These are phyloP conservation scores for Blepharisma undulans DNA, from an alignment of 169 alveolate genomes.

Conservation along the genomic window DNA sequence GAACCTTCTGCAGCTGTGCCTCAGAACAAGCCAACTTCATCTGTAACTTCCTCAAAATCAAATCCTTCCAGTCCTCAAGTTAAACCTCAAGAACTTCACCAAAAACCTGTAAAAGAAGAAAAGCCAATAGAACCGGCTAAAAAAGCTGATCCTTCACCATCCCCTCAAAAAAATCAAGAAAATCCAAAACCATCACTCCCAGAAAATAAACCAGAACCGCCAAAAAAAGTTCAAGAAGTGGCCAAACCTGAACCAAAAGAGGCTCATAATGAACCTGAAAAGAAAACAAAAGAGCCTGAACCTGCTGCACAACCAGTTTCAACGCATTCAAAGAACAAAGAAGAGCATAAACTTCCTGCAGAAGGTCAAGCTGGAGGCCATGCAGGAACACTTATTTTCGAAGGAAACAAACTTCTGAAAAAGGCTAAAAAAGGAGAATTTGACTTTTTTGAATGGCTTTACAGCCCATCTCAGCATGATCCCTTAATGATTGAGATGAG, in stretches of 20 bases:
- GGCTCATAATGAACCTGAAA: background rate
- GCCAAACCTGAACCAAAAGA: background rate
- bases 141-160: background rate
- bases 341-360: background rate
- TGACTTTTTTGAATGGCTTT: background rate
- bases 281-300: background rate
- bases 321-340: background rate
- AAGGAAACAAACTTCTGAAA: background rate
- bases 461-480: background rate
- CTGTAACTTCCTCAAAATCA: background rate
- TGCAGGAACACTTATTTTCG: background rate
- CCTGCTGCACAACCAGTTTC: background rate
- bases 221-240: background rate
- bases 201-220: background rate
- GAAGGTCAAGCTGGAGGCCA: slow-evolving; percentile 35
- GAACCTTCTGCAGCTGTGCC: background rate
- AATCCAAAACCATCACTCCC: background rate
- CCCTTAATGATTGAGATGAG: background rate
- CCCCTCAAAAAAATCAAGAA: background rate
- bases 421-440: background rate
- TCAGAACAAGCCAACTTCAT: background rate
- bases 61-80: background rate
- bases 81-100: background rate
- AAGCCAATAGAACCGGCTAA: background rate
- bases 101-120: background rate